Evolutionary conservation across 2,329 filamentous ascomycete species (phyloP), one percentile per base, ranked within the genome.

Genomic region (Ophiostoma perfectum): DNA sequence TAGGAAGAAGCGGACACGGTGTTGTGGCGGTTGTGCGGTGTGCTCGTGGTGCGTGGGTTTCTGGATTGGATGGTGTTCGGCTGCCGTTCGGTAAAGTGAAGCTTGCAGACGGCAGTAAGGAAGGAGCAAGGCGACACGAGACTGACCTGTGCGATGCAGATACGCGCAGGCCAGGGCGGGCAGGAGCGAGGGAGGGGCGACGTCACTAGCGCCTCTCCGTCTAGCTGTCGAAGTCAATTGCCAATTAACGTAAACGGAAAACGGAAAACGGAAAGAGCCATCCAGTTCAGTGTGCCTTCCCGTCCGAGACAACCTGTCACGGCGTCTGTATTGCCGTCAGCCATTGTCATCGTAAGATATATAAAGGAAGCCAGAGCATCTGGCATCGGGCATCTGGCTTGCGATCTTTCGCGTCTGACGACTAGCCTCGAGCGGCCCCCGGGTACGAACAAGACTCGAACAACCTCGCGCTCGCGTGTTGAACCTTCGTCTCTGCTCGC

Each of bases 71-170:
- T 44, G 16, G 47, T 66, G 66, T 66, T 70, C 68, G 68, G 68
- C 68, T 67, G 49, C 68, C 58, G 66, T 44, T 70, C 68, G 68
- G 68, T 66, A 70, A 70, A 70, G 41, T 58, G 42, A 16, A 49
- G 55, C 36, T 38, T 5, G 60, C 38, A 42, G 60, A 18, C 39
- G 60, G 55, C 55, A 60, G 55, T 27, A 7, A 41, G 58, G 14
- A 62, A 39, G 36, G 38, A 7, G 36, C 27, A 27, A 27, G 27
- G 27, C 14, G 36, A 41, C n/a, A 52, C 47, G 47, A 47, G 12
- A 47, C 27, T 27, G 27, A 27, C 27, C 27, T 27, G 27, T 27
- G 27, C 27, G 27, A 27, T 27, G 27, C 27, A 27, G 27, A 27
- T 27, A 27, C 27, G 27, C 27, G 27, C 27, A 27, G 27, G 27